A percentile compares a stretch with the other conserved stretches of the same genome.
These are phyloP conservation scores for Magnolia sinica DNA, from an alignment of 164 flowering plant genomes.

Conservation along the genomic window DNA sequence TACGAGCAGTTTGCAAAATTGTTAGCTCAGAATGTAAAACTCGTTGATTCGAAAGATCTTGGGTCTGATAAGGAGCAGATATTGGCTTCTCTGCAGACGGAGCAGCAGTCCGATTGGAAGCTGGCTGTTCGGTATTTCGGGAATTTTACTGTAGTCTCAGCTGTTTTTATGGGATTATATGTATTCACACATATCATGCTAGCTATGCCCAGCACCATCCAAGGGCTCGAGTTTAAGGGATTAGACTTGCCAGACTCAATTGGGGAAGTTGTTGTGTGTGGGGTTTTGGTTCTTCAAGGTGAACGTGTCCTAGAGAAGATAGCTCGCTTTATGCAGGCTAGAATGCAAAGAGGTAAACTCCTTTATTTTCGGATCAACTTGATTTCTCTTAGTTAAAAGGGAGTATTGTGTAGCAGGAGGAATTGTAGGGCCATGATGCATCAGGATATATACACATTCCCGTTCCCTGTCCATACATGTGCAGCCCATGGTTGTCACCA, in stretches of 20 bases:
- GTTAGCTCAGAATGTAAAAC: slow-evolving; percentile 52
- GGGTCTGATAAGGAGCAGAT: slow-evolving; percentile 69
- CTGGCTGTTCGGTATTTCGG: slow-evolving; percentile 73
- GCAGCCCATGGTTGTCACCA: neutral
- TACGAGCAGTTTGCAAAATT: slow-evolving; percentile 51
- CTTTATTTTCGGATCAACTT: neutral
- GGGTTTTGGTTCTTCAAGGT: slow-evolving; percentile 75
- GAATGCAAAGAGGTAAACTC: slow-evolving; percentile 69
- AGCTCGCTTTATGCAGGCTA: slow-evolving; percentile 87
- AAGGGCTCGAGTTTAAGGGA: slow-evolving; percentile 93
- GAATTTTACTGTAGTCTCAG: slow-evolving; percentile 70
- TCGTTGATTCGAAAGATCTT: slow-evolving; percentile 54
- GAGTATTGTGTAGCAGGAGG: neutral
- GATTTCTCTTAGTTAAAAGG: neutral
- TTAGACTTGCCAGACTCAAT: slow-evolving; percentile 95
- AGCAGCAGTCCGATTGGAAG: slow-evolving; percentile 75
- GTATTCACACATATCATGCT: slow-evolving; percentile 64
- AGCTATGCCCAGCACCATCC: slow-evolving; percentile 53
- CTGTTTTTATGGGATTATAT: slow-evolving; percentile 61
- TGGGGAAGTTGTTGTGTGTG: slow-evolving; percentile 81
- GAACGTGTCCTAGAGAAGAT: slow-evolving; percentile 60
- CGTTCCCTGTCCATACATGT: neutral
- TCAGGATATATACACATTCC: neutral
- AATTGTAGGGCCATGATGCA: neutral
- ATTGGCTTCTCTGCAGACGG: slow-evolving; percentile 76